These are phyloP conservation scores for Kwoniella botswanensis DNA, from an alignment of 768 basidiomycete species.

Conservation along the genomic window DNA sequence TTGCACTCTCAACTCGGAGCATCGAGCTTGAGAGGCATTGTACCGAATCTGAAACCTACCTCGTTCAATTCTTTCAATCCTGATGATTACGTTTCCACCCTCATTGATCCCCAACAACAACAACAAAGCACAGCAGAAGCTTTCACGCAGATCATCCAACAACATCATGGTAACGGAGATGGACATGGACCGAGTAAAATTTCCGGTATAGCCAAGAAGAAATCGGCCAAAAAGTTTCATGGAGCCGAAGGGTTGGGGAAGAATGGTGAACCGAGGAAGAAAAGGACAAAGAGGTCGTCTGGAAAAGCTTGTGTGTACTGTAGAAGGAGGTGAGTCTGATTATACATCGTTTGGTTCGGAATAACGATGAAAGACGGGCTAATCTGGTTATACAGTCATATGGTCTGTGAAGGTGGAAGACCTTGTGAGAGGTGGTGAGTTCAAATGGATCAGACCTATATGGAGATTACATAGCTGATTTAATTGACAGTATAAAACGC, in stretches of 20 bases:
- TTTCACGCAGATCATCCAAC: background rate
- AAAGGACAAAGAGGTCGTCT: constrained; percentile 39
- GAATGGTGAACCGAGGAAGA: constrained; percentile 33
- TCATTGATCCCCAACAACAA: constrained; percentile 4
- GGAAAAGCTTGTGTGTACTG: constrained; percentile 89
- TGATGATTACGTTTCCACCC: constrained; percentile 1
- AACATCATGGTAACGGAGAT: background rate
- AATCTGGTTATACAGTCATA: constrained; percentile 44
- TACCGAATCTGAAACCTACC: constrained; percentile 9
- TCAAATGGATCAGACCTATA: constrained; percentile 3
- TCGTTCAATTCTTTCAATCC: constrained; percentile 13
- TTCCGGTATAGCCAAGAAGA: constrained; percentile 23
- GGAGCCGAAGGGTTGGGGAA: constrained; percentile 5
- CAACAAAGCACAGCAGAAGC: background rate
- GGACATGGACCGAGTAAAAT: background rate
- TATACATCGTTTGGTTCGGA: constrained; percentile 8
- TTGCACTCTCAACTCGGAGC: constrained; percentile 6
- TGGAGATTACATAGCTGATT: constrained; percentile 19
- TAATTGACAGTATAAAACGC: constrained; percentile 76
- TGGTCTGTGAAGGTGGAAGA: constrained; percentile 58
- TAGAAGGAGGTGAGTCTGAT: constrained; percentile 66
- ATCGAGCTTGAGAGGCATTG: constrained; percentile 10
- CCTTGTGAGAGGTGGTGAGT: constrained; percentile 93
- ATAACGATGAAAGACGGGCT: too few relatives aligned
- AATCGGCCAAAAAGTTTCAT: constrained; percentile 7